phyloP scores from a whole-genome alignment of 805 yeast species.

The Saturnispora saitoi region DNA sequence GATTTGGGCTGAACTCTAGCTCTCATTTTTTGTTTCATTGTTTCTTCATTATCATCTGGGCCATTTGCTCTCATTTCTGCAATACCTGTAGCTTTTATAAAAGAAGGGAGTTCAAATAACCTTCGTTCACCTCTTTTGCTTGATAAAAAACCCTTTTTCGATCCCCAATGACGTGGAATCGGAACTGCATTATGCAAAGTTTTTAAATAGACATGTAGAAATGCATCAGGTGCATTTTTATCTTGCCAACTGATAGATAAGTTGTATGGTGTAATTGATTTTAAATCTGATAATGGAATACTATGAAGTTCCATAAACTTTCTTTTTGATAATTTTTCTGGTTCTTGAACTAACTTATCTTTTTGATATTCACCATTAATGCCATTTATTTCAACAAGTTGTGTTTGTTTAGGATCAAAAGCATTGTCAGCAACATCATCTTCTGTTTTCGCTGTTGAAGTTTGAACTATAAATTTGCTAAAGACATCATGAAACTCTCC shows the following conservation, averaged over 20 bases:
- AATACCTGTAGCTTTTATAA: conserved; percentile 76
- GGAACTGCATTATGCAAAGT: conserved; percentile 56
- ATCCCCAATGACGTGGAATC: conserved; percentile 81
- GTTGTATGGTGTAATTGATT: conserved; percentile 62
- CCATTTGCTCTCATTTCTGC: conserved; percentile 68
- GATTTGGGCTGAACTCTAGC: conserved; percentile 84
- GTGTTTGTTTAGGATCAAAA: not conserved
- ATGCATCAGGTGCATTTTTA: conserved; percentile 76
- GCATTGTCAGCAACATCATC: not conserved
- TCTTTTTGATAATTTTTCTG: conserved; percentile 34
- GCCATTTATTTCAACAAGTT: not conserved
- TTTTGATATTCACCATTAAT: not conserved
- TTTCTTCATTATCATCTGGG: conserved; percentile 39
- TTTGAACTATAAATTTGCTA: not conserved
- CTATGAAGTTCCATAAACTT: conserved; percentile 45
- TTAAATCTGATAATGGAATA: conserved; percentile 60
- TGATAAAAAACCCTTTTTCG: conserved; percentile 65
- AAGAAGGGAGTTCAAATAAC: conserved; percentile 72
- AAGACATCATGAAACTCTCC: not conserved
- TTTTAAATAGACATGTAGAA: conserved; percentile 54
- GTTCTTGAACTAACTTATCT: conserved; percentile 11
- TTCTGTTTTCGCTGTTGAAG: not conserved
- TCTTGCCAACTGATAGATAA: conserved; percentile 70
- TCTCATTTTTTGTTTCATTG: conserved; percentile 65
- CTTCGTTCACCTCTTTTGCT: conserved; percentile 59